Evolutionary conservation across 2,329 filamentous ascomycete genomes (phyloP), one percentile per base, ranked within the genome.

Genomic region (Botryotinia globosa): DNA sequence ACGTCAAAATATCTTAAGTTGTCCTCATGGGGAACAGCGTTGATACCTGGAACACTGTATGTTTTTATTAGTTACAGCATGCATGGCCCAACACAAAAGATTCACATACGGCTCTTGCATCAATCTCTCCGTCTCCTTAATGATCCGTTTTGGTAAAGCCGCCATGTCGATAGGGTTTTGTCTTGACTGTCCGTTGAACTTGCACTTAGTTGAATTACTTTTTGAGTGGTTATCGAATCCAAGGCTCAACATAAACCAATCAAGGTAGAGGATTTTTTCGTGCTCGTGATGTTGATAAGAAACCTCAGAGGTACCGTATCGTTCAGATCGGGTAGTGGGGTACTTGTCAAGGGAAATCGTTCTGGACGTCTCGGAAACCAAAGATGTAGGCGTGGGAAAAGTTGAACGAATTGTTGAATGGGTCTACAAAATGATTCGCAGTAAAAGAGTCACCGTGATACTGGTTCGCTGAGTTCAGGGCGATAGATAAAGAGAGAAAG

Each of bases 1-100:
- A 99, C 97, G 82, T 99, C 97, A 80, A 99, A 99, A 84, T 99
- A 99, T 78, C 96, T 90, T 73, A 98, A 89, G 84, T 99, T 99
- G 79, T 99, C 96, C 79, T 98, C 94, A 82, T 98, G 96, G 66
- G 97, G 97, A 69, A 97, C 87, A 67, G 96, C 96, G 80, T 93
- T 97, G 84, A 99, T 99, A 74, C 96, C 96, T 44, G 95, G 94
- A 45, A 99, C 96, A 76, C 94, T 98, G 80, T 45, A 71, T 54
- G 58, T 69, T 59, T 68, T 32, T 45, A 64, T 76, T 54, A 77
- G 74, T 72, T 62, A 58, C n/a, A 39, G 62, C 62, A 39, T 68
- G 62, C 59, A 39, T 63, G 42, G 20, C 48, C 58, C 63, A 34
- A 58, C 22, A 5, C 5, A 9, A 29, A 39, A 48, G 29, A 45